Evolutionary conservation across 2,329 filamentous ascomycete species (phyloP).

Genomic region (Monosporascus sp.): DNA sequence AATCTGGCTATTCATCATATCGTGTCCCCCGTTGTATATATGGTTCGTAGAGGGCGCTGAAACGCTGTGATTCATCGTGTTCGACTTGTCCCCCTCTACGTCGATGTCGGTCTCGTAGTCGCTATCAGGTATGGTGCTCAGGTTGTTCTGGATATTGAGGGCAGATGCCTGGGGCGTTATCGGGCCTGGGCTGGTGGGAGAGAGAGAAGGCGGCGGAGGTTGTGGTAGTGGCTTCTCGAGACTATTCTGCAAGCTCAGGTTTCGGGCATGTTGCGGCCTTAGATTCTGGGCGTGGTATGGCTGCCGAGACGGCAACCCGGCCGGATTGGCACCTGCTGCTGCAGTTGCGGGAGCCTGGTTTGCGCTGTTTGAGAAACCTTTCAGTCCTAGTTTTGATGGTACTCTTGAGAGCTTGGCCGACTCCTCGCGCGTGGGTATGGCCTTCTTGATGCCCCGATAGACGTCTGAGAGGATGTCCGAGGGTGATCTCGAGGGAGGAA

Average conservation of each 20-base stretch:
- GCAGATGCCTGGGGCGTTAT: constrained; percentile 20
- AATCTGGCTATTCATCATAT: constrained; percentile 43
- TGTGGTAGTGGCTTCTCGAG: constrained; percentile 54
- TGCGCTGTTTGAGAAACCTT: constrained; percentile 21
- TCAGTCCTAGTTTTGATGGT: constrained; percentile 37
- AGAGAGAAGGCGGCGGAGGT: constrained; percentile 37
- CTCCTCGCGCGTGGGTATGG: constrained; percentile 39
- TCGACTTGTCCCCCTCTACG: constrained; percentile 36
- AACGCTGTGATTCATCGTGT: constrained; percentile 44
- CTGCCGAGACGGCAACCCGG: constrained; percentile 8
- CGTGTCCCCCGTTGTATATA: constrained; percentile 32
- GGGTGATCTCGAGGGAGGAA: constrained; percentile 30
- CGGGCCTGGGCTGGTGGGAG: constrained; percentile 23
- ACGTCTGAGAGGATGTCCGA: constrained; percentile 47
- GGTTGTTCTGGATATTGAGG: constrained; percentile 7
- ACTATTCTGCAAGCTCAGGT: constrained; percentile 50
- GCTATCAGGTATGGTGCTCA: constrained; percentile 30
- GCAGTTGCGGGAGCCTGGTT: constrained; percentile 7
- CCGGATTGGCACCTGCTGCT: constrained; percentile 3
- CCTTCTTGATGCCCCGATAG: constrained; percentile 47
- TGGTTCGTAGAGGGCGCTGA: constrained; percentile 22
- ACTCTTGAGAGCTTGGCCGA: constrained; percentile 38
- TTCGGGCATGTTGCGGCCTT: constrained; percentile 44
- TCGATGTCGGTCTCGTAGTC: constrained; percentile 18
- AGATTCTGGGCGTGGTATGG: constrained; percentile 11